Percentiles rank a stretch among this genome's conserved stretches.
Conservation (phyloP, 495 filamentous ascomycete species). For the Aspergillus wentii region DNA sequence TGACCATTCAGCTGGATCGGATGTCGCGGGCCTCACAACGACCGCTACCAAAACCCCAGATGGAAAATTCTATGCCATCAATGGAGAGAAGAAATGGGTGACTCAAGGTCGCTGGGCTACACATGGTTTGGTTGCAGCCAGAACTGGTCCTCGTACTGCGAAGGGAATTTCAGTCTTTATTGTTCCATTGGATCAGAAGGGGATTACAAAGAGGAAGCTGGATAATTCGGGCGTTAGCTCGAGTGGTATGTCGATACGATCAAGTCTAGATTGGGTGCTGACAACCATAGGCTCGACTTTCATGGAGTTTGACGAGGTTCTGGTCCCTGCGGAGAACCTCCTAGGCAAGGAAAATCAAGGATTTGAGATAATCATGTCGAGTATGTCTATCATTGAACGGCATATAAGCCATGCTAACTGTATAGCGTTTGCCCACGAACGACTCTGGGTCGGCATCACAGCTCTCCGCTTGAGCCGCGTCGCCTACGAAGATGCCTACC, state of each 20-base stretch:
- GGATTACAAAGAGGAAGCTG: slow-evolving; percentile 8
- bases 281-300: slow-evolving; percentile 58
- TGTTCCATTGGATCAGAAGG: slow-evolving; percentile 7
- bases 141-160: slow-evolving; percentile 7
- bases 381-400: neutral
- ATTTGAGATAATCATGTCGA: slow-evolving; percentile 62
- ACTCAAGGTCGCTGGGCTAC: slow-evolving; percentile 59
- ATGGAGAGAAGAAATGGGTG: slow-evolving; percentile 79
- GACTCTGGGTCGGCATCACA: slow-evolving; percentile 13
- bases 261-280: neutral
- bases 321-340: slow-evolving; percentile 67
- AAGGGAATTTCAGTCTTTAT: slow-evolving; percentile 12
- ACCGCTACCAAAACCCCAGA: slow-evolving; percentile 65
- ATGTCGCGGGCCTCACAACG: slow-evolving; percentile 67
- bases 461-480: slow-evolving; percentile 11
- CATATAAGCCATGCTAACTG: neutral
- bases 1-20: slow-evolving; percentile 41
- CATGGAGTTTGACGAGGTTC: slow-evolving; percentile 71
- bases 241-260: too few relatives aligned
- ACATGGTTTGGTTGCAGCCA: slow-evolving; percentile 9
- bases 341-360: slow-evolving; percentile 71
- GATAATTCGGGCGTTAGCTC: slow-evolving; percentile 12
- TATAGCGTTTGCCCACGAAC: slow-evolving; percentile 11
- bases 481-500: slow-evolving; percentile 12
- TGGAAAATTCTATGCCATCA: slow-evolving; percentile 68